Percentiles rank a stretch among this genome's conserved stretches.
These are phyloP conservation scores for Suhomyces tanzawaensis DNA, from an alignment of 805 yeast genomes.

Conservation along the genomic window DNA sequence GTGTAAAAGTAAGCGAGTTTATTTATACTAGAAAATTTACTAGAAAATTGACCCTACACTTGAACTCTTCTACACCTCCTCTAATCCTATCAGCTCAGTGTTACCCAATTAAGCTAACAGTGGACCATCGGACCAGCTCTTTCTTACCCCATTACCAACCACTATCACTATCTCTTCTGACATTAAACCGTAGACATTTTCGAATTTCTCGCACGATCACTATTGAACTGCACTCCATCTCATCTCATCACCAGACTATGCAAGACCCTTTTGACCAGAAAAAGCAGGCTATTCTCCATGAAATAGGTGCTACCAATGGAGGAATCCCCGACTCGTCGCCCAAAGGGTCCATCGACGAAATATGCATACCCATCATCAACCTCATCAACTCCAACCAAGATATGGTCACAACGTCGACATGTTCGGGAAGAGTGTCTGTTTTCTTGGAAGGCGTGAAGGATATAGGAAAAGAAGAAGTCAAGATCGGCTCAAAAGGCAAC, in stretches of 20 bases:
- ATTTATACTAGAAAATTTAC: too few species aligned
- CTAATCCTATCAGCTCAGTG: too few species aligned
- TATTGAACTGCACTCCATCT: too few species aligned
- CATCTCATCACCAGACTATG: constrained; percentile 22
- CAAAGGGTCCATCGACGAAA: constrained; percentile 78
- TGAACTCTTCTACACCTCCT: too few species aligned
- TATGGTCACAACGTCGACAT: constrained; percentile 84
- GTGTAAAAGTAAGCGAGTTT: too few species aligned
- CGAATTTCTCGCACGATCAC: too few species aligned
- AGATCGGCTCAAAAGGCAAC: constrained; percentile 79
- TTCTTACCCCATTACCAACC: too few species aligned
- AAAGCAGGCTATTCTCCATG: constrained; percentile 52
- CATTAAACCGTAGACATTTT: too few species aligned
- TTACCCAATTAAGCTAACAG: too few species aligned
- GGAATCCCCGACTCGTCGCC: constrained; percentile 69
- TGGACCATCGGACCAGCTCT: too few species aligned
- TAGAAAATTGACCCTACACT: too few species aligned
- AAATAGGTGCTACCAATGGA: constrained; percentile 44
- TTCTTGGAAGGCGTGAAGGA: constrained; percentile 71
- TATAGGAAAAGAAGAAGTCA: constrained; percentile 19
- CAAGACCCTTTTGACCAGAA: constrained; percentile 66
- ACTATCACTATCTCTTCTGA: too few species aligned
- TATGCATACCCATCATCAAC: constrained; percentile 69
- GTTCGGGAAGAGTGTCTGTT: constrained; percentile 84
- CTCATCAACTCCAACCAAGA: constrained; percentile 60